Evolutionary conservation across 2,329 filamentous ascomycete genomes (phyloP).

Genomic region (Ambrosiella xylebori): DNA sequence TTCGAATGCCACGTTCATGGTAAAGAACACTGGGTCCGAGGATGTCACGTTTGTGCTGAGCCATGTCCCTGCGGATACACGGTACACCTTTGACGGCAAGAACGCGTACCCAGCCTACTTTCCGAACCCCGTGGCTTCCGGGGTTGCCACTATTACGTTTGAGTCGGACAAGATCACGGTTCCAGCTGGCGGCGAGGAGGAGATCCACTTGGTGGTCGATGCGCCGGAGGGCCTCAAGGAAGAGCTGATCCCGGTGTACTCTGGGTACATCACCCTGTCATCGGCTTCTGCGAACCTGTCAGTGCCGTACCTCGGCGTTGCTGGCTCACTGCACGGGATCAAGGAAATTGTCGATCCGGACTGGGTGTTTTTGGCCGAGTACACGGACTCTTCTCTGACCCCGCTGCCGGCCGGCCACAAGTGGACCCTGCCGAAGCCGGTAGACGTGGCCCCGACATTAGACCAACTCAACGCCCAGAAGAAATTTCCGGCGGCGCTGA

Average conservation of each 20-base stretch:
- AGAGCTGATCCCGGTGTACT: constrained; percentile 25
- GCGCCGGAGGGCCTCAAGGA: constrained; percentile 15
- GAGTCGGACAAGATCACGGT: background rate
- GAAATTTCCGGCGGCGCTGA: constrained; percentile 2
- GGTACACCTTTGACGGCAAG: constrained; percentile 21
- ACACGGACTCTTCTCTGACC: constrained; percentile 1
- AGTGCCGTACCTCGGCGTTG: constrained; percentile 23
- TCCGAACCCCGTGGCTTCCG: constrained; percentile 12
- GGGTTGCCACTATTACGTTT: background rate
- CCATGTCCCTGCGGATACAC: constrained; percentile 21
- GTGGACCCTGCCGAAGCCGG: background rate
- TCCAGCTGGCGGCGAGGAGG: constrained; percentile 16
- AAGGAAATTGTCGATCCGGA: background rate
- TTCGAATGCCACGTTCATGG: constrained; percentile 18
- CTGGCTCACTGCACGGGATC: constrained; percentile 3
- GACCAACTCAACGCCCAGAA: background rate
- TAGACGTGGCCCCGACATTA: background rate
- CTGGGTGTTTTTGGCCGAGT: constrained; percentile 5
- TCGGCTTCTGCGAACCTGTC: constrained; percentile 24
- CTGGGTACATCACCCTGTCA: constrained; percentile 28
- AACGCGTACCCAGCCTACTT: constrained; percentile 9
- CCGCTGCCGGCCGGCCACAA: background rate
- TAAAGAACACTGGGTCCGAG: constrained; percentile 24
- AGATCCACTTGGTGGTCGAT: constrained; percentile 14
- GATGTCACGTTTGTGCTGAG: constrained; percentile 23